phyloP scores from a whole-genome alignment of 2,329 filamentous ascomycete species.

The Ophiostoma populinum region DNA sequence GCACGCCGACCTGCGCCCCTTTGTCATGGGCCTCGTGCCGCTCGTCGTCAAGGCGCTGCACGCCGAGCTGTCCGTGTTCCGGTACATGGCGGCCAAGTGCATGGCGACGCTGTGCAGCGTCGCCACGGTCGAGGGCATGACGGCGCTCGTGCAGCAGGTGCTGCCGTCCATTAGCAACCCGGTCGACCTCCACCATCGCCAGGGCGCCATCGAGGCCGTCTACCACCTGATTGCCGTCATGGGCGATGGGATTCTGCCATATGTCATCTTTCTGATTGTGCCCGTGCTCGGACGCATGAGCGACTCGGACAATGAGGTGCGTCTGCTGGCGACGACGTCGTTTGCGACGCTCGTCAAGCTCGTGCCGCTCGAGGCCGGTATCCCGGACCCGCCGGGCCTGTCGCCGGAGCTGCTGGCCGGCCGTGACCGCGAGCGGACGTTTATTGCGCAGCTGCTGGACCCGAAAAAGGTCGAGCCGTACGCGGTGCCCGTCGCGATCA shows the following conservation, averaged over 20 bases:
- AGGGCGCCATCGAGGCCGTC: constrained; percentile 86
- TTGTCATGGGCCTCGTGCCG: constrained; percentile 70
- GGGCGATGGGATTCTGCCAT: constrained; percentile 89
- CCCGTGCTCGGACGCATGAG: constrained; percentile 96
- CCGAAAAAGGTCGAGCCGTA: constrained; percentile 94
- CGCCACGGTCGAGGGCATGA: constrained; percentile 90
- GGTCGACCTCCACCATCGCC: constrained; percentile 70
- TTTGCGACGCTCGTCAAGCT: constrained; percentile 96
- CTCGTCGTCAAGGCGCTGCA: constrained; percentile 76
- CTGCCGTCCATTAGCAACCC: constrained; percentile 84
- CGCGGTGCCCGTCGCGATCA: constrained; percentile 87
- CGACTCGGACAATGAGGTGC: constrained; percentile 90
- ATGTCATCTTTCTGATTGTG: constrained; percentile 97
- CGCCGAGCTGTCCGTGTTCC: constrained; percentile 75
- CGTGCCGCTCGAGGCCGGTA: constrained; percentile 89
- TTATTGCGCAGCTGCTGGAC: constrained; percentile 90
- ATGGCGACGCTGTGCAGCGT: constrained; percentile 95
- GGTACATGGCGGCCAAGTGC: constrained; percentile 94
- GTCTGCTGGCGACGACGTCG: constrained; percentile 85
- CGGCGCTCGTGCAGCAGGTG: constrained; percentile 82
- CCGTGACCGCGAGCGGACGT: constrained; percentile 84
- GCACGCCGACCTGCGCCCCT: constrained; percentile 54
- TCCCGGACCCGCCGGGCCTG: constrained; percentile 86
- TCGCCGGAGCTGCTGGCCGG: constrained; percentile 78
- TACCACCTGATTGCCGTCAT: constrained; percentile 97